These are phyloP conservation scores for Saccharomycopsis phalli DNA, from an alignment of 1,139 yeast genomes.

Conservation along the genomic window DNA sequence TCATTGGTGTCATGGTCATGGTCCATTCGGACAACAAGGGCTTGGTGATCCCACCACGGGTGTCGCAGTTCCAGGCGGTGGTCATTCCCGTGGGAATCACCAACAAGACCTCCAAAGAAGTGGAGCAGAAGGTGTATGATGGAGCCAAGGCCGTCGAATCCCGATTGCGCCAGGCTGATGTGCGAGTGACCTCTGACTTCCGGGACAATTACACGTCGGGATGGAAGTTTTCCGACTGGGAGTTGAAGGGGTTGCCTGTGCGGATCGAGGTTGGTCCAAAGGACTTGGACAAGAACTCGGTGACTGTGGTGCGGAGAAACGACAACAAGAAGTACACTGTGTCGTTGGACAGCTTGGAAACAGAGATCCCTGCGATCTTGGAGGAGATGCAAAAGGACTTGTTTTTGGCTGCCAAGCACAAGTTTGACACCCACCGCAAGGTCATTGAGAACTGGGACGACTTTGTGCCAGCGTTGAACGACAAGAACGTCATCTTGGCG, in stretches of 20 bases:
- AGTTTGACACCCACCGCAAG: slow-evolving; percentile 76
- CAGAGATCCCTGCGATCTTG: slow-evolving; percentile 64
- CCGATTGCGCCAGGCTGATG: slow-evolving; percentile 44
- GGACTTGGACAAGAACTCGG: slow-evolving; percentile 74
- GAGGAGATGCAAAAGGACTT: slow-evolving; percentile 73
- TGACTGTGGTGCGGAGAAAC: slow-evolving; percentile 89
- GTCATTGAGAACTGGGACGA: slow-evolving; percentile 80
- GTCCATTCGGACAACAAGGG: slow-evolving; percentile 98
- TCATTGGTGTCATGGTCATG: slow-evolving; percentile 99
- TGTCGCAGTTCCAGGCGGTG: slow-evolving; percentile 85
- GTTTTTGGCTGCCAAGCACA: slow-evolving; percentile 69
- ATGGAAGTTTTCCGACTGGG: slow-evolving; percentile 98
- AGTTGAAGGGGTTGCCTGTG: slow-evolving; percentile 90
- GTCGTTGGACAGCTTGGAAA: slow-evolving; percentile 54
- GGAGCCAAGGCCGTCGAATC: slow-evolving; percentile 64
- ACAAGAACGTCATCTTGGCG: slow-evolving; percentile 79
- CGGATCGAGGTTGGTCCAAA: slow-evolving; percentile 95
- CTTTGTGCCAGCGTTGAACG: slow-evolving; percentile 87
- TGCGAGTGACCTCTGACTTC: slow-evolving; percentile 79
- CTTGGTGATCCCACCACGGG: slow-evolving; percentile 94
- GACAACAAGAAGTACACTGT: slow-evolving; percentile 67
- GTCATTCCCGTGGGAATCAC: slow-evolving; percentile 94
- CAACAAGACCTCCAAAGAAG: slow-evolving; percentile 71
- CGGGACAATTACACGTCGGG: slow-evolving; percentile 96
- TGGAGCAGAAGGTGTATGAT: slow-evolving; percentile 55